phyloP scores from a whole-genome alignment of 2,329 filamentous ascomycete genomes.

The Tolypocladium ovalisporum region DNA sequence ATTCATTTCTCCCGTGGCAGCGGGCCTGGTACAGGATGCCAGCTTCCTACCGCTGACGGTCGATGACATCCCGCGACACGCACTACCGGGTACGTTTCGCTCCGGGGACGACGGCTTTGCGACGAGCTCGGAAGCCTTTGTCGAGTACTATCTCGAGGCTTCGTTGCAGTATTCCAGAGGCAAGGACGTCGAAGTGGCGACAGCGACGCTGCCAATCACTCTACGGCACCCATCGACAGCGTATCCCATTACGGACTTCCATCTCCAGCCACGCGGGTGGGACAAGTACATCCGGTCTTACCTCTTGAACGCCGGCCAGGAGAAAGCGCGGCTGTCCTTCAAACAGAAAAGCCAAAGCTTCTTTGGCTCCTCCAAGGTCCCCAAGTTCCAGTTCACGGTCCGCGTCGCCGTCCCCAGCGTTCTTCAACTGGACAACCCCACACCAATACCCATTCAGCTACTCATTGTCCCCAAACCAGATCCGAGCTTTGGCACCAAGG shows the following conservation, averaged over 20 bases:
- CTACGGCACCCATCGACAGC: slow-evolving; percentile 4
- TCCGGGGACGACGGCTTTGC: neutral
- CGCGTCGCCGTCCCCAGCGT: slow-evolving; percentile 13
- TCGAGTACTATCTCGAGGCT: slow-evolving; percentile 25
- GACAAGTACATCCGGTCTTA: slow-evolving; percentile 6
- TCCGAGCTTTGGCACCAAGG: slow-evolving; percentile 7
- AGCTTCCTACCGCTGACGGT: slow-evolving; percentile 7
- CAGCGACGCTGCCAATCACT: slow-evolving; percentile 13
- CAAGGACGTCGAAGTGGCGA: neutral
- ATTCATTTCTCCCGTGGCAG: neutral
- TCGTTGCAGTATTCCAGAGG: slow-evolving; percentile 7
- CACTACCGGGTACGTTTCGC: slow-evolving; percentile 9
- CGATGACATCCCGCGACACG: slow-evolving; percentile 1
- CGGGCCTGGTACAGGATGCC: neutral
- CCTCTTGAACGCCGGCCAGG: slow-evolving; percentile 19
- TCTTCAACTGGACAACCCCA: slow-evolving; percentile 17
- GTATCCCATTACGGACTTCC: slow-evolving; percentile 9
- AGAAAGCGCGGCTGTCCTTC: slow-evolving; percentile 17
- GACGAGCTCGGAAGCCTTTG: slow-evolving; percentile 12
- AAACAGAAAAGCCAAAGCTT: slow-evolving; percentile 20
- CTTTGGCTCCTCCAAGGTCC: slow-evolving; percentile 21
- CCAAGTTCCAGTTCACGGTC: slow-evolving; percentile 14
- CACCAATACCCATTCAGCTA: slow-evolving; percentile 11
- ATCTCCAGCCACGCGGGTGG: neutral
- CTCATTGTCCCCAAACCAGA: slow-evolving; percentile 5